Percentiles rank a stretch among this genome's conserved stretches.
These are phyloP conservation scores for Trichoderma atrobrunneum DNA, from an alignment of 2,329 filamentous ascomycete genomes.

Conservation along the genomic window DNA sequence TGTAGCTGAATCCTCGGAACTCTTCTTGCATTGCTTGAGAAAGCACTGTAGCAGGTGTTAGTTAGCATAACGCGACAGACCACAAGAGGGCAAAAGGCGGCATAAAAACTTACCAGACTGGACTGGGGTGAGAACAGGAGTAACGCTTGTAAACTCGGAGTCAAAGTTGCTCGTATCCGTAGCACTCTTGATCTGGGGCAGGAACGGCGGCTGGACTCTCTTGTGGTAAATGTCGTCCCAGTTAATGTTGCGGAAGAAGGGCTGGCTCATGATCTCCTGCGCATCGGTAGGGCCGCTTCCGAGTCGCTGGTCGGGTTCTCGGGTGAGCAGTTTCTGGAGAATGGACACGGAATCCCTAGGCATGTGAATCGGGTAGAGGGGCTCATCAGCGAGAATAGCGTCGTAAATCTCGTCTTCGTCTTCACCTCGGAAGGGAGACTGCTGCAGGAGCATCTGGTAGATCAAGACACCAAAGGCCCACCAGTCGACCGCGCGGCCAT, in stretches of 20 bases:
- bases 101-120: constrained; percentile 74
- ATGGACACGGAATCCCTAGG: constrained; percentile 96
- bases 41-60: constrained; percentile 60
- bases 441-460: constrained; percentile 98
- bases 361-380: constrained; percentile 98
- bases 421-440: constrained; percentile 97
- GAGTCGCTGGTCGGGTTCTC: constrained; percentile 88
- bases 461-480: constrained; percentile 99
- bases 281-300: constrained; percentile 95
- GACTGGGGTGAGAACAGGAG: constrained; percentile 92
- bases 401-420: constrained; percentile 99
- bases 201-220: constrained; percentile 81
- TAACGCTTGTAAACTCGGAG: constrained; percentile 96
- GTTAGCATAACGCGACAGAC: constrained; percentile 28
- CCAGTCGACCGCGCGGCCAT: constrained; percentile 96
- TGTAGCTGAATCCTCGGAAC: constrained; percentile 98
- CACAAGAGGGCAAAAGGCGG: neutral
- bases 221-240: constrained; percentile 99
- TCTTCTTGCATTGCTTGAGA: constrained; percentile 99
- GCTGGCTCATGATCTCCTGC: constrained; percentile 97
- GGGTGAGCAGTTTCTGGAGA: constrained; percentile 91
- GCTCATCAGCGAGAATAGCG: constrained; percentile 94
- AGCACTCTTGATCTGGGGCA: constrained; percentile 83
- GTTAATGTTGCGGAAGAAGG: constrained; percentile 96
- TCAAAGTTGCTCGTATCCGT: constrained; percentile 99